Conservation (phyloP, 192 early-diverging fungal species). For the Spizellomyces punctatus region DNA sequence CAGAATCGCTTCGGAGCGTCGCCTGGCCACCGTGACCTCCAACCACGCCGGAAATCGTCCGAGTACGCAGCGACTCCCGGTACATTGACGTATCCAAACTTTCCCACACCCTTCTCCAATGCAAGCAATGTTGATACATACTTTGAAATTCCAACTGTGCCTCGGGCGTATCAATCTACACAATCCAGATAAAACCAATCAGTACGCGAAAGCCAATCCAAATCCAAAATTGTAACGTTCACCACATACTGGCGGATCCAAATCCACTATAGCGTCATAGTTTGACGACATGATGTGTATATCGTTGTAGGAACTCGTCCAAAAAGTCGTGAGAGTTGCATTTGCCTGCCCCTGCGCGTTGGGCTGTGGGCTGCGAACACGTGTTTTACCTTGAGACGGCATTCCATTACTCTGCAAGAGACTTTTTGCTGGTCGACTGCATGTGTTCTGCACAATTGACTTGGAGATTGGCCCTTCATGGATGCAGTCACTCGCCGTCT, state of each 20-base stretch:
- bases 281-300: conserved; percentile 3
- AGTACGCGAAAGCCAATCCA: background rate
- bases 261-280: conserved; percentile 30
- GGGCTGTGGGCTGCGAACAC: too few species aligned
- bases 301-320: too few species aligned
- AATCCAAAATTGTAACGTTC: background rate
- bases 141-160: conserved; percentile 59
- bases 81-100: too few species aligned
- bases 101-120: background rate
- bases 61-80: too few species aligned
- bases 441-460: background rate
- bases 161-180: conserved; percentile 43
- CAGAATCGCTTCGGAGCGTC: too few species aligned
- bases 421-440: too few species aligned
- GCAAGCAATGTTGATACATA: conserved; percentile 12
- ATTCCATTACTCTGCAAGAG: too few species aligned
- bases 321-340: too few species aligned
- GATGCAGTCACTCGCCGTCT: conserved; percentile 52
- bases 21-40: too few species aligned
- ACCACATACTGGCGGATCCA: conserved; percentile 27
- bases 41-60: too few species aligned
- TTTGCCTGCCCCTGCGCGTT: too few species aligned
- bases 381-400: too few species aligned
- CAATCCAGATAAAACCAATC: background rate
- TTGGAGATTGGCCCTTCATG: conserved; percentile 24